Evolutionary conservation across 129 eudicot species (phyloP).

Genomic region (Escallonia herrerae): DNA sequence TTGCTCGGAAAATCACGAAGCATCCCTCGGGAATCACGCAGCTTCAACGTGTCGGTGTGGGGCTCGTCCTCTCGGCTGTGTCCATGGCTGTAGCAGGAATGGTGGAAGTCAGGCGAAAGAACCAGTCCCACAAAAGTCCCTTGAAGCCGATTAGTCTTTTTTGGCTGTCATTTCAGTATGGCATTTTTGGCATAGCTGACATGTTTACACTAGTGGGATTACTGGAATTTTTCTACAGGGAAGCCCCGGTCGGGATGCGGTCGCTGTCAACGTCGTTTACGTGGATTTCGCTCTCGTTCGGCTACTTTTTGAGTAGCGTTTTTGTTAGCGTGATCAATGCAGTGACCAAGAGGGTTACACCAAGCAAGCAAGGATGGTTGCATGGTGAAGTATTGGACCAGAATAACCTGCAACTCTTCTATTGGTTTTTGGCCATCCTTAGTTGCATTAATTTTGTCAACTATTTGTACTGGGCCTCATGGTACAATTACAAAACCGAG

Average conservation of each 20-base stretch:
- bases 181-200: conserved; percentile 69
- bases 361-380: conserved; percentile 58
- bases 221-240: conserved; percentile 71
- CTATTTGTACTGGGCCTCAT: conserved; percentile 46
- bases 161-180: conserved; percentile 67
- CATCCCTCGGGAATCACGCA: conserved; percentile 73
- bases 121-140: conserved; percentile 30
- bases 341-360: conserved; percentile 37
- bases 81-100: conserved; percentile 62
- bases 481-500: conserved; percentile 55
- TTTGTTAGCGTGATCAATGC: conserved; percentile 45
- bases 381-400: conserved; percentile 41
- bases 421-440: conserved; percentile 63
- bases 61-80: conserved; percentile 53
- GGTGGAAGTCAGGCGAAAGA: conserved; percentile 53
- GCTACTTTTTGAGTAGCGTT: conserved; percentile 58
- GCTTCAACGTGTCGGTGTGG: conserved; percentile 72
- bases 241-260: conserved; percentile 68
- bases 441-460: conserved; percentile 45
- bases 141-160: conserved; percentile 52
- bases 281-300: conserved; percentile 58
- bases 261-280: conserved; percentile 70
- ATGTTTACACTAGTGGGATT: conserved; percentile 70
- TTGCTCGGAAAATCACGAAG: conserved; percentile 47
- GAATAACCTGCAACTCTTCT: conserved; percentile 47